A percentile compares a stretch with the other conserved stretches of the same genome.
Conservation (phyloP, 2,329 filamentous ascomycete species). For the Colletotrichum endophyticum region DNA sequence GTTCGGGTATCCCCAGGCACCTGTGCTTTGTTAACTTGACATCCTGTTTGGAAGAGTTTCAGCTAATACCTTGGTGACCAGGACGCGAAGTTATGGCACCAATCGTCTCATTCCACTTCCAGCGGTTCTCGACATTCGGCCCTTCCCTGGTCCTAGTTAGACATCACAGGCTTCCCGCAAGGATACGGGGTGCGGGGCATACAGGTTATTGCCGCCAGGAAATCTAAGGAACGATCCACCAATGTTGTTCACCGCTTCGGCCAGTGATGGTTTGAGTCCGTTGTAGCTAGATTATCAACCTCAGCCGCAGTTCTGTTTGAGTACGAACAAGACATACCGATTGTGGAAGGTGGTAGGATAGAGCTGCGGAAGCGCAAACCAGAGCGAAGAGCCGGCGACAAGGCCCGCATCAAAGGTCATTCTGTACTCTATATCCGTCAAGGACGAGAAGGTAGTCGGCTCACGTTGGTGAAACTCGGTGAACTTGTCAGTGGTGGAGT, state of each 20-base stretch:
- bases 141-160: not conserved
- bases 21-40: not conserved
- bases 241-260: not conserved
- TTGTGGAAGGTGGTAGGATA: not conserved
- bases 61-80: not conserved
- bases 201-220: not conserved
- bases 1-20: not conserved
- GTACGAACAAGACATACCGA: not conserved
- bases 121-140: not conserved
- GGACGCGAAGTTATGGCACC: not conserved
- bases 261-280: not conserved
- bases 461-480: not conserved
- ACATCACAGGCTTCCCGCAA: not conserved
- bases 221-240: not conserved
- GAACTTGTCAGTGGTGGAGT: not conserved
- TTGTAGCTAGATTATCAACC: not conserved
- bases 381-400: not conserved
- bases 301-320: not conserved
- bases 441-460: not conserved
- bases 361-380: not conserved
- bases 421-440: not conserved
- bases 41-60: not conserved
- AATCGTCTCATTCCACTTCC: not conserved
- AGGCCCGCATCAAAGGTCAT: not conserved
- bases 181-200: rapidly evolving